phyloP scores from a whole-genome alignment of 2,329 filamentous ascomycete genomes.

The Colletotrichum noveboracense region DNA sequence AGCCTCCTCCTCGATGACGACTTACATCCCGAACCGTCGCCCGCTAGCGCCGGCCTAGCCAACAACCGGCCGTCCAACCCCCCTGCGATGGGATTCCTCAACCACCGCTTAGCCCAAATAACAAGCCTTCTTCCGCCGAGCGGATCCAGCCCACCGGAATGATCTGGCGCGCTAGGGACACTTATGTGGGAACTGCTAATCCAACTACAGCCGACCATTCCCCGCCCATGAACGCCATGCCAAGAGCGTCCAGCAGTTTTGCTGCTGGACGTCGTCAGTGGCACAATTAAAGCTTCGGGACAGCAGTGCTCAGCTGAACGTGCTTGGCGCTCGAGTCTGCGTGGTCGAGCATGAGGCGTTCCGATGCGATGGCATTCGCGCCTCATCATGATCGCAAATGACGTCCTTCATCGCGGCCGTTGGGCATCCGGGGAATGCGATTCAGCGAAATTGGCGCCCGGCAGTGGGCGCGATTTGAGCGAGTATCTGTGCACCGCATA shows the following conservation, averaged over 20 bases:
- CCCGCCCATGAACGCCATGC: background rate
- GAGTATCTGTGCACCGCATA: background rate
- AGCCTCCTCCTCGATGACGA: background rate
- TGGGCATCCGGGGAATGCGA: background rate
- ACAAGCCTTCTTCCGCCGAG: background rate
- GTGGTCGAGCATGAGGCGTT: background rate
- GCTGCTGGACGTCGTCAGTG: conserved; percentile 9
- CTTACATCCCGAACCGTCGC: background rate
- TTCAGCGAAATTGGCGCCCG: background rate
- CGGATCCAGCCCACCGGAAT: background rate
- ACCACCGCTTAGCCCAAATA: background rate
- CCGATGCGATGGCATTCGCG: background rate
- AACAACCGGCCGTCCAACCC: background rate
- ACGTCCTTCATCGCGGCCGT: background rate
- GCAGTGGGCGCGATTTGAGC: background rate
- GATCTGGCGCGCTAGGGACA: background rate
- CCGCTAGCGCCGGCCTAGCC: background rate
- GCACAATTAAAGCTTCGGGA: background rate
- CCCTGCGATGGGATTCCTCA: background rate
- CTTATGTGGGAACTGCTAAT: background rate
- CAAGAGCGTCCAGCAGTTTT: background rate
- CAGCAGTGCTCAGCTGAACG: background rate
- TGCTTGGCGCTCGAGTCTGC: background rate
- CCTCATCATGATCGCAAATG: background rate
- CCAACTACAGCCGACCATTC: background rate